A percentile compares a stretch with the other conserved stretches of the same genome.
Conservation (phyloP, 2,329 filamentous ascomycete genomes). For the Raffaelea arxii region DNA sequence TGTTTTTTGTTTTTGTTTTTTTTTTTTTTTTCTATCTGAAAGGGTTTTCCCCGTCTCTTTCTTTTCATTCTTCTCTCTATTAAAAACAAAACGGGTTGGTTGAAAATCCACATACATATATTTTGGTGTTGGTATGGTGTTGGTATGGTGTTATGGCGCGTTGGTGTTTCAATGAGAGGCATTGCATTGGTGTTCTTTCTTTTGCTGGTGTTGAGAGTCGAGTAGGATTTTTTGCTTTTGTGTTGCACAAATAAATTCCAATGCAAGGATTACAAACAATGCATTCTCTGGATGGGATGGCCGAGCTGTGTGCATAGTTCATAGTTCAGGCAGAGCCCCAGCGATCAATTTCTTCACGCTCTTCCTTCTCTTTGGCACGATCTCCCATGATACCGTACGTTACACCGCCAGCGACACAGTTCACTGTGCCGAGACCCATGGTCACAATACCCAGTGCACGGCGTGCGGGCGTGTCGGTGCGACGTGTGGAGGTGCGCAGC, state of each 20-base stretch:
- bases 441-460: slow-evolving; percentile 41
- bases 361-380: slow-evolving; percentile 37
- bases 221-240: too few species aligned
- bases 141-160: too few species aligned
- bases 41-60: slow-evolving; percentile 2
- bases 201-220: too few species aligned
- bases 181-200: too few species aligned
- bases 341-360: slow-evolving; percentile 37
- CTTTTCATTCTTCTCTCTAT: background rate
- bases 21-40: slow-evolving; percentile 5
- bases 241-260: too few species aligned
- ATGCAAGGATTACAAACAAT: too few species aligned
- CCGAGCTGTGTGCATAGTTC: too few species aligned
- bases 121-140: too few species aligned
- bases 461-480: slow-evolving; percentile 21
- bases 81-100: background rate
- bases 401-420: slow-evolving; percentile 39
- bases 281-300: too few species aligned
- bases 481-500: slow-evolving; percentile 28
- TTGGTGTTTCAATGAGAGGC: too few species aligned
- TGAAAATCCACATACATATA: too few species aligned
- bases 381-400: slow-evolving; percentile 40
- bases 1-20: slow-evolving; percentile 10
- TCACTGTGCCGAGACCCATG: slow-evolving; percentile 37
- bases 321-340: slow-evolving; percentile 39